These are phyloP conservation scores for Fusarium abutilonis DNA, from an alignment of 2,329 filamentous ascomycete species.

Conservation along the genomic window DNA sequence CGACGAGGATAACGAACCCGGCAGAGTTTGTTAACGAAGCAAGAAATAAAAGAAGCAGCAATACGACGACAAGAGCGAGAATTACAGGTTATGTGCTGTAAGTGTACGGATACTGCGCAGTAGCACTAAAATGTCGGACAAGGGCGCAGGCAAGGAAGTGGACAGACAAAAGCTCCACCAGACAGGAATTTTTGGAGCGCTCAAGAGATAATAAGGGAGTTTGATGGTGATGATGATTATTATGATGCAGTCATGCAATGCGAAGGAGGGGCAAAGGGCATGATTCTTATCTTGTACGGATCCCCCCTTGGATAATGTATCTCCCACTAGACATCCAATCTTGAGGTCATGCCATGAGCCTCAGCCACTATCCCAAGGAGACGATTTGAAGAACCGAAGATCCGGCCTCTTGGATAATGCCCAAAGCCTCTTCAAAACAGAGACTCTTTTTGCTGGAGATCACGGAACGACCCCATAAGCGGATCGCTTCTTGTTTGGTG, in stretches of 20 bases:
- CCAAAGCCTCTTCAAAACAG: background rate
- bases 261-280: background rate
- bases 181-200: constrained; percentile 31
- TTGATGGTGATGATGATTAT: background rate
- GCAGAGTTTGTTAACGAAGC: background rate
- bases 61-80: background rate
- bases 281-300: constrained; percentile 9
- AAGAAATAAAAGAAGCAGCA: constrained; percentile 4
- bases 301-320: constrained; percentile 22
- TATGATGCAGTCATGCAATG: constrained; percentile 22
- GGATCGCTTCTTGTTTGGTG: constrained; percentile 29
- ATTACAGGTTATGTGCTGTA: too few relatives aligned
- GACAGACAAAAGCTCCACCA: constrained; percentile 9
- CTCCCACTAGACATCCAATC: background rate
- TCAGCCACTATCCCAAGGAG: constrained; percentile 10
- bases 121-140: constrained; percentile 1
- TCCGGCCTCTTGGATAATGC: background rate
- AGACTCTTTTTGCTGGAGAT: constrained; percentile 6
- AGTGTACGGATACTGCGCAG: too few relatives aligned
- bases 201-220: constrained; percentile 6
- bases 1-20: background rate
- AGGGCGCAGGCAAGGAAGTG: constrained; percentile 8
- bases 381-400: background rate
- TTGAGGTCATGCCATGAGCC: constrained; percentile 18
- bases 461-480: constrained; percentile 24